phyloP scores from a whole-genome alignment of 345 rosid species.

The Reutealis trisperma region DNA sequence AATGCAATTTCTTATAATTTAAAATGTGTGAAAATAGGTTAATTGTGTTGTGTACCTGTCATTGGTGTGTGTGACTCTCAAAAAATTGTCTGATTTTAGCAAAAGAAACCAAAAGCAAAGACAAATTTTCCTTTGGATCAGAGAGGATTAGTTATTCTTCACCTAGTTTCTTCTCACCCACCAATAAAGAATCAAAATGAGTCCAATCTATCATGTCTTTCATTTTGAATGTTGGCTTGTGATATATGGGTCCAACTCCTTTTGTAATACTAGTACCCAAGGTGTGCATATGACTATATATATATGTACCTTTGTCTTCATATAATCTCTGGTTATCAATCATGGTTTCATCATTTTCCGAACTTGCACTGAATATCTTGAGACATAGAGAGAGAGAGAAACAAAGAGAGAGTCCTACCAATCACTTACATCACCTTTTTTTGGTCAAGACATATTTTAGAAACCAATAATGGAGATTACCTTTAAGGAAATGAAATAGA shows the following conservation, averaged over 20 bases:
- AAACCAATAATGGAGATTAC: background rate
- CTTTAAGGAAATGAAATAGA: background rate
- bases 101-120: background rate
- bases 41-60: background rate
- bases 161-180: background rate
- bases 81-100: background rate
- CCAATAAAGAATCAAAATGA: constrained; percentile 2
- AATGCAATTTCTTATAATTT: no score
- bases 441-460: background rate
- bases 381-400: background rate
- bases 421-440: background rate
- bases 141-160: background rate
- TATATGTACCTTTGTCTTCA: background rate
- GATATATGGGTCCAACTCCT: constrained; percentile 8
- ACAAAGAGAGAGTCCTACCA: background rate
- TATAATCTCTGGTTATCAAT: background rate
- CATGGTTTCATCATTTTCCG: constrained; percentile 11
- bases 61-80: background rate
- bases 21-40: background rate
- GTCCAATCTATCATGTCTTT: constrained; percentile 9
- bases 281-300: no score
- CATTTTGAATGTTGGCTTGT: constrained; percentile 1
- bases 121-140: background rate
- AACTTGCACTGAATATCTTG: background rate
- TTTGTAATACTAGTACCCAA: background rate